Base-by-base conservation (phyloP, 192 early-diverging fungal species). In the Rhizophlyctis rosea region DNA sequence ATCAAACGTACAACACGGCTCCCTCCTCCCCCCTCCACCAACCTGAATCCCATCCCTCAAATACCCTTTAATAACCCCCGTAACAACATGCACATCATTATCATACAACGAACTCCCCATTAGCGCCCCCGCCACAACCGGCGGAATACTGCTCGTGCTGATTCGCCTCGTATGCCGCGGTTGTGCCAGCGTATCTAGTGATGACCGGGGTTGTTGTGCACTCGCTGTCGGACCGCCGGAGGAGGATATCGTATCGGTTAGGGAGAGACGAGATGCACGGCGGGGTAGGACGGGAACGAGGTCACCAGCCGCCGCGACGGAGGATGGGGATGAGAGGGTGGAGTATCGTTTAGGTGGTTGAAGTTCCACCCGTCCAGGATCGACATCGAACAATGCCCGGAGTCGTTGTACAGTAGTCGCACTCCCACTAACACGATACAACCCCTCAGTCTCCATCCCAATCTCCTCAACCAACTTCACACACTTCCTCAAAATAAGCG, bases 11-110 rank as follows among this genome's bases (percentile, higher is more conserved):
- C 73, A 78, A 4, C 81, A 24, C 11, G 78, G 78, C 34, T 74
- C 70, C 58, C 68, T 76, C 29, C 61, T 70, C 2, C 72, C 62
- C 2, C 78, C 71, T n/a, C n/a, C n/a, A n/a, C n/a, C n/a, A n/a
- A n/a, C n/a, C n/a, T n/a, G n/a, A 18, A 82, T 21, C 3, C 79
- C 79, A 27, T 78, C 68, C 34, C 79, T 54, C 64, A 81, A 61
- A 55, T 64, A 78, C 1, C 66, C 57, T 58, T 82, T 82, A 34
- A 82, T 73, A 18, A 80, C 78, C 0, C 71, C 71, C 2, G 81
- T 70, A 16, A 82, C 69, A 49, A 82, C 81, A 59, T 82, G 81
- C 9, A 82, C 66, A 54, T 82, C 81, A 56, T 81, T 78, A 50
- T 82, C 81, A 54, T 82, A 82, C 32, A 82, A 54, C 23, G 54